phyloP scores from a whole-genome alignment of 306 rosid genomes.

The Cicer judaicum region DNA sequence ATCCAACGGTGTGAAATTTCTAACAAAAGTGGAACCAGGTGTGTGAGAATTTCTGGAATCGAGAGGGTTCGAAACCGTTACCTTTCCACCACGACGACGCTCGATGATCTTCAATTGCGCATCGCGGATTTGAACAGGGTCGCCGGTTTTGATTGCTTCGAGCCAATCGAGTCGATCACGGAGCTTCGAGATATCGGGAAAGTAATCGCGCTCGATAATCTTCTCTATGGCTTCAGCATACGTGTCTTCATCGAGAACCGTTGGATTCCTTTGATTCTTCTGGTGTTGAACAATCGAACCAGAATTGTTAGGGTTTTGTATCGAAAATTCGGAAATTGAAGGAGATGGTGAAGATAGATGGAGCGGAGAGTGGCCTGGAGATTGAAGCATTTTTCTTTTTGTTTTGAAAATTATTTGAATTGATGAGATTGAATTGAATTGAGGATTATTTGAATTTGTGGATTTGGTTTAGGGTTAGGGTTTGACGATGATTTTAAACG shows the following conservation, averaged over 20 bases:
- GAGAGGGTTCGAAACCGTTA: constrained; percentile 51
- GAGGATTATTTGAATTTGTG: not conserved
- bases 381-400: constrained; percentile 63
- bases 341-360: constrained; percentile 84
- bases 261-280: constrained; percentile 33
- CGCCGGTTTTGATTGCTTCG: constrained; percentile 78
- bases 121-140: constrained; percentile 85
- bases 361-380: constrained; percentile 95
- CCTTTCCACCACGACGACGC: constrained; percentile 68
- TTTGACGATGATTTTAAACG: not conserved
- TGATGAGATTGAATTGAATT: not conserved
- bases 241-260: constrained; percentile 84
- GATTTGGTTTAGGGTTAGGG: constrained; percentile 30
- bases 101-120: constrained; percentile 93
- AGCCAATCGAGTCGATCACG: constrained; percentile 97
- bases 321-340: constrained; percentile 44
- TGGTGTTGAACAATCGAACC: not conserved
- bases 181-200: constrained; percentile 95
- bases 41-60: constrained; percentile 64
- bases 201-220: constrained; percentile 95
- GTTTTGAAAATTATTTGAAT: not conserved
- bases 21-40: constrained; percentile 82
- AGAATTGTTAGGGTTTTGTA: constrained; percentile 47
- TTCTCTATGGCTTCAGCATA: constrained; percentile 88
- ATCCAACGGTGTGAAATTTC: constrained; percentile 77